Conservation (phyloP, 192 early-diverging fungal genomes). For the Linderina pennispora region DNA sequence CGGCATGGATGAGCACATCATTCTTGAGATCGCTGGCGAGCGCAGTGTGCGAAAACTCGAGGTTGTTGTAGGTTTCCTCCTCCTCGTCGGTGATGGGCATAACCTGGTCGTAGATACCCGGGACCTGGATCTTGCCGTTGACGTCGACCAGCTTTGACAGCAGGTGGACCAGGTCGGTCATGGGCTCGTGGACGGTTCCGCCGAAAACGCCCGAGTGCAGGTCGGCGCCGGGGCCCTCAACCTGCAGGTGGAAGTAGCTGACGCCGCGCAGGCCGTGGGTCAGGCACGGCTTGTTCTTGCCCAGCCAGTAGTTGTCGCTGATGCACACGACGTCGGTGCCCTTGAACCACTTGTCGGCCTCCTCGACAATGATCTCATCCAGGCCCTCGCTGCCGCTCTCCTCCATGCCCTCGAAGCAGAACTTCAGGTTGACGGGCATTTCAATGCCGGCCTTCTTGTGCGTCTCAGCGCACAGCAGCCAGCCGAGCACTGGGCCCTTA, state of each 20-base stretch:
- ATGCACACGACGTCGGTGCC: constrained; percentile 95
- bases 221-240: constrained; percentile 82
- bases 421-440: constrained; percentile 91
- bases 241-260: constrained; percentile 57
- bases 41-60: constrained; percentile 64
- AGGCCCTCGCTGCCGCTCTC: constrained; percentile 89
- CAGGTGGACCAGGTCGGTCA: constrained; percentile 87
- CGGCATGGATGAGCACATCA: constrained; percentile 70
- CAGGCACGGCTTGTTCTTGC: constrained; percentile 92
- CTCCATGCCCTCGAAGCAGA: constrained; percentile 98
- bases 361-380: constrained; percentile 78
- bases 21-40: constrained; percentile 68
- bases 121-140: constrained; percentile 85
- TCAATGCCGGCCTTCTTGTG: constrained; percentile 88
- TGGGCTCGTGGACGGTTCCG: constrained; percentile 93
- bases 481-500: constrained; percentile 96
- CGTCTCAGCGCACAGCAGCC: constrained; percentile 93
- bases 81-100: constrained; percentile 79
- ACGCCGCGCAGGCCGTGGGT: constrained; percentile 92
- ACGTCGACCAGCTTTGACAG: constrained; percentile 79
- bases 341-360: constrained; percentile 86
- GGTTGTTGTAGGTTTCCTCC: constrained; percentile 67
- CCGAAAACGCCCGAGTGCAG: constrained; percentile 97
- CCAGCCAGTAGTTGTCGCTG: constrained; percentile 98
- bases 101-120: constrained; percentile 90